Conservation (phyloP, 164 flowering plant species). For the Platanus orientalis region DNA sequence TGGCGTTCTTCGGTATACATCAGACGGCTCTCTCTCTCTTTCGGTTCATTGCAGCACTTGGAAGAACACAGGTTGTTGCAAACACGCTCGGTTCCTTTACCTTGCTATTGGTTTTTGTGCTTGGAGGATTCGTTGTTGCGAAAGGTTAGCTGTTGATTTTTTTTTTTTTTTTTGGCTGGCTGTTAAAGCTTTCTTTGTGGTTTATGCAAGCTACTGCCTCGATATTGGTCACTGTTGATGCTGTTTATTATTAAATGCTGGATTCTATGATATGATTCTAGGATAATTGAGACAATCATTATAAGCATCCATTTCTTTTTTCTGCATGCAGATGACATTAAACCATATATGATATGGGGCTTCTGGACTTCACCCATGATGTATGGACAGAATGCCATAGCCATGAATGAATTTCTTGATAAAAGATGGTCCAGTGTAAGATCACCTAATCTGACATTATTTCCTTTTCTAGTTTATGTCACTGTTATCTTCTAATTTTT, state of each 20-base stretch:
- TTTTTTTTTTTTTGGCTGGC: no score
- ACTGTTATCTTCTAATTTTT: no score
- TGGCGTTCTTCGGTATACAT: conserved; percentile 49
- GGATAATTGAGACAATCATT: background rate
- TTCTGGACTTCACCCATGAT: conserved; percentile 45
- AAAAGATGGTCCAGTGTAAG: conserved; percentile 52
- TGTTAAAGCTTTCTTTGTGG: no score
- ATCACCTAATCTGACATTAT: conserved; percentile 1
- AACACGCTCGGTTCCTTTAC: conserved; percentile 40
- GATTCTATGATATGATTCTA: background rate
- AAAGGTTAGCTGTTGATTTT: conserved; percentile 40
- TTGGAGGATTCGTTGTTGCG: conserved; percentile 58
- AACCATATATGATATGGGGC: conserved; percentile 46
- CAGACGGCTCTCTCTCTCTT: conserved; percentile 58
- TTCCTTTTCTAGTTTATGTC: background rate
- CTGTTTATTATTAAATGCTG: background rate
- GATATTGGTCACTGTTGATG: background rate
- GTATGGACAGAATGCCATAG: conserved; percentile 64
- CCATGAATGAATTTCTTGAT: conserved; percentile 52
- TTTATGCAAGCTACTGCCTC: background rate
- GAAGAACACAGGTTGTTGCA: conserved; percentile 53
- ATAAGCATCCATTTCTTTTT: conserved; percentile 1
- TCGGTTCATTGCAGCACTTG: conserved; percentile 53
- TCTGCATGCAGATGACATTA: conserved; percentile 39
- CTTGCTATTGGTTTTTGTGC: conserved; percentile 41